Evolutionary conservation across 352 stramenopile genomes (phyloP).

Genomic region (Globisporangium cylindrosporum): DNA sequence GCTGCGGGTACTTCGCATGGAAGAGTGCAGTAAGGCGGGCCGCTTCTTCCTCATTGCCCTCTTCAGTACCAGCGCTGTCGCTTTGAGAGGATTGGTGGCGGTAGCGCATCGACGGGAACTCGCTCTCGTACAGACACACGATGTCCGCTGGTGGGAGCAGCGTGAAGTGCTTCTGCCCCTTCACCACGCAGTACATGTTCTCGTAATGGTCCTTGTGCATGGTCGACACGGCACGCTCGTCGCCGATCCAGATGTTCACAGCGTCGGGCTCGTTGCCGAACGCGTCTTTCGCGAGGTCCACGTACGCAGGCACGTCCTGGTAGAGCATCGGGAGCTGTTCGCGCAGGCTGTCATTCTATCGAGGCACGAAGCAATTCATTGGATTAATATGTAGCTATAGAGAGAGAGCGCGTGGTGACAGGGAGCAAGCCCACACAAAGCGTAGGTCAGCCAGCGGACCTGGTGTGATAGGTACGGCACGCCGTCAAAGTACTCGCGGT

Average conservation of each 20-base stretch:
- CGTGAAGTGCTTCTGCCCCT: slow-evolving; percentile 95
- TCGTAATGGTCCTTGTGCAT: slow-evolving; percentile 99
- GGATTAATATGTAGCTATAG: too few species aligned
- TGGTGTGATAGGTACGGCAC: slow-evolving; percentile 85
- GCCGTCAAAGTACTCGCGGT: slow-evolving; percentile 59
- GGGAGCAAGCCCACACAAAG: not conserved
- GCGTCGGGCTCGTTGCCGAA: slow-evolving; percentile 83
- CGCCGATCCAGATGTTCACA: slow-evolving; percentile 98
- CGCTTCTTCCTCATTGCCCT: slow-evolving; percentile 18
- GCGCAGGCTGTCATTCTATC: slow-evolving; percentile 73
- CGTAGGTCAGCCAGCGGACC: slow-evolving; percentile 9
- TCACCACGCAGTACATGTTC: slow-evolving; percentile 98
- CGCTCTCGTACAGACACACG: slow-evolving; percentile 86
- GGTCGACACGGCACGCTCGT: slow-evolving; percentile 92
- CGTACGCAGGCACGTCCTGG: slow-evolving; percentile 55
- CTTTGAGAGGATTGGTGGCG: slow-evolving; percentile 24
- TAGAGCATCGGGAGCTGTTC: slow-evolving; percentile 67
- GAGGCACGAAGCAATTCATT: not conserved
- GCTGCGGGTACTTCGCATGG: slow-evolving; percentile 45
- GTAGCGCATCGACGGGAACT: slow-evolving; percentile 66
- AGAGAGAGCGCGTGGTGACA: too few species aligned
- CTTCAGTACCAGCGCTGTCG: not conserved
- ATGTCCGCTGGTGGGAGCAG: slow-evolving; percentile 87
- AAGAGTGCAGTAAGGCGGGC: slow-evolving; percentile 36
- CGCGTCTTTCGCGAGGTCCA: slow-evolving; percentile 54